Evolutionary conservation across 78 protist genomes (phyloP), one percentile per base, ranked within the genome.

Genomic region (Polysphondylium violaceum): DNA sequence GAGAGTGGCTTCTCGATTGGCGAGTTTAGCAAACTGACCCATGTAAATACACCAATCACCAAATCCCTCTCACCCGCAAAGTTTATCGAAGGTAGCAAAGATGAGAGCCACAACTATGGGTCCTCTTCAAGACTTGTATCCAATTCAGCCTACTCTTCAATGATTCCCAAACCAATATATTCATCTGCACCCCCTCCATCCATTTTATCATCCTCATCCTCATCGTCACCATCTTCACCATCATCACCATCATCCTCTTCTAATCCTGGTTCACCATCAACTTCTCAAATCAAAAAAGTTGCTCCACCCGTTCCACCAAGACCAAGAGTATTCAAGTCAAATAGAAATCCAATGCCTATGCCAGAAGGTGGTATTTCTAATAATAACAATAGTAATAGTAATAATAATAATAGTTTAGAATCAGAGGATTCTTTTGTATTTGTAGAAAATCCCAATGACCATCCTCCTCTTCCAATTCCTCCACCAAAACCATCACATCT

Each of bases 11-110:
- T 74, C n/a, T 43, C 77, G 0, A 16, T 83, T 41, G 68, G 44
- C 55, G 91, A 83, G 14, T 83, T 59, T 69, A 69, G 79, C 31
- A 83, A 83, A 43, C 31, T 83, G 17, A 83, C 91, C 1, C 91
- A 83, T 59, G 44, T 16, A 16, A 83, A 83, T 44, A 71, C 91
- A 0, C 76, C 76, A 44, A 33, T 55, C 11, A 83, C 91, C 0
- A 83, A 55, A 41, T 27, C 56, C 11, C 11, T 83, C 5, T 83
- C 91, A 1, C 91, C 91, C 3, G n/a, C 91, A 0, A 83, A 83
- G 33, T 83, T 38, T 50, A 74, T 74, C 27, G 91, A 83, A 21
- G 72, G 72, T 31, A 41, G 44, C 4, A 55, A 51, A 29, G 17
- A 31, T 67, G 91, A 69, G 41, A 65, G 40, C 40, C 77, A 83